Evolutionary conservation across 768 basidiomycete genomes (phyloP).

Genomic region (Podaxis sp.): DNA sequence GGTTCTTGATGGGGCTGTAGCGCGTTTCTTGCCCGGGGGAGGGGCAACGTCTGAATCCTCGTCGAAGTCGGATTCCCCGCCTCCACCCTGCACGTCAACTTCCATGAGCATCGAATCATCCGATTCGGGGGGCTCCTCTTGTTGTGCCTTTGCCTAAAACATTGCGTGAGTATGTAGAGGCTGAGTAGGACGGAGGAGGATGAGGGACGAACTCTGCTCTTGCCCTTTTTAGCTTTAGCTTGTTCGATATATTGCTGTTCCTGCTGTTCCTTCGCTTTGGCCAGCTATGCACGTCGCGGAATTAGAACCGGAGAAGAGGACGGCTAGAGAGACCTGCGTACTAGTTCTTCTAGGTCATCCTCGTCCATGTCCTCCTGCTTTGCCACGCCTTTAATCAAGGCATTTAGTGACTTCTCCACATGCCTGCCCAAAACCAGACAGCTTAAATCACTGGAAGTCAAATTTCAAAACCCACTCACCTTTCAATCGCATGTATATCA

Average conservation of each 20-base stretch:
- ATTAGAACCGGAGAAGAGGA: background rate
- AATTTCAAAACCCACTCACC: slow-evolving; percentile 45
- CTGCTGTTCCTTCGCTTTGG: slow-evolving; percentile 67
- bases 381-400: slow-evolving; percentile 66
- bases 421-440: slow-evolving; percentile 46
- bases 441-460: background rate
- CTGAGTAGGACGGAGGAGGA: background rate
- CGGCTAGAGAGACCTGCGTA: slow-evolving; percentile 28
- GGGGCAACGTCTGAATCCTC: slow-evolving; percentile 45
- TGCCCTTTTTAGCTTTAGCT: slow-evolving; percentile 32
- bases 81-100: slow-evolving; percentile 45
- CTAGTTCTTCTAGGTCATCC: slow-evolving; percentile 71
- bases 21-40: slow-evolving; percentile 43
- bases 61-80: slow-evolving; percentile 49
- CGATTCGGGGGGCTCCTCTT: slow-evolving; percentile 45
- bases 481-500: slow-evolving; percentile 87
- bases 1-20: slow-evolving; percentile 25
- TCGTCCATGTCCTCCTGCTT: slow-evolving; percentile 68
- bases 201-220: slow-evolving; percentile 39
- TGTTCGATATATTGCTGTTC: slow-evolving; percentile 61
- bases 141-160: slow-evolving; percentile 51
- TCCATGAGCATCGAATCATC: slow-evolving; percentile 85
- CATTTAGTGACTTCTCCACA: slow-evolving; percentile 56
- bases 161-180: background rate
- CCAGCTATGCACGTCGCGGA: slow-evolving; percentile 41